Percentiles rank a stretch among this genome's conserved stretches.
These are phyloP conservation scores for Thermothelomyces thermophilus DNA, from an alignment of 2,329 filamentous ascomycete genomes.

Conservation along the genomic window DNA sequence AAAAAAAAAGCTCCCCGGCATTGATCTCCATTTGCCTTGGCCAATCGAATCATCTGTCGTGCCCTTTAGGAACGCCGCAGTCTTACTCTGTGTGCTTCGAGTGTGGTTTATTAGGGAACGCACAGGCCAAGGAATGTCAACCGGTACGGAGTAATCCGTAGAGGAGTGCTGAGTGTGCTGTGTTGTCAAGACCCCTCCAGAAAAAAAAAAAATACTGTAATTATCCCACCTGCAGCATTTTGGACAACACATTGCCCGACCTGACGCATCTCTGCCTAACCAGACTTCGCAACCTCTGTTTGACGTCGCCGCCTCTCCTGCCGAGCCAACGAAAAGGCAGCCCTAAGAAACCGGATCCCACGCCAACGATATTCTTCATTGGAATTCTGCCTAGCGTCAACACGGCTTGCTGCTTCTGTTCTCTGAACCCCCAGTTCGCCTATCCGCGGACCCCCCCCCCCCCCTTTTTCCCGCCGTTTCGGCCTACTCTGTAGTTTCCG, in stretches of 20 bases:
- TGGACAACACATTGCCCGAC: slow-evolving; percentile 27
- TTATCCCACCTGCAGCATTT: slow-evolving; percentile 18
- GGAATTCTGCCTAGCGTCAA: slow-evolving; percentile 30
- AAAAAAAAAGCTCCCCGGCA: neutral
- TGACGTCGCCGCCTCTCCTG: slow-evolving; percentile 19
- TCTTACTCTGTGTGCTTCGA: neutral
- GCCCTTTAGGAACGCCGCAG: slow-evolving; percentile 1
- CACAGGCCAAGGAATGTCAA: too few relatives aligned
- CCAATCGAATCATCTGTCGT: slow-evolving; percentile 17
- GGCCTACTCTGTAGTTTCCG: slow-evolving; percentile 19
- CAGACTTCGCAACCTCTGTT: slow-evolving; percentile 23
- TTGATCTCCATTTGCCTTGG: neutral
- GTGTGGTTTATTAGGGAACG: neutral
- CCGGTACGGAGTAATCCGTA: too few relatives aligned
- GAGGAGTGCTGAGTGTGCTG: too few relatives aligned
- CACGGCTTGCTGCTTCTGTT: slow-evolving; percentile 32
- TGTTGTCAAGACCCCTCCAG: slow-evolving; percentile 8
- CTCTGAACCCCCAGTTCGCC: too few relatives aligned
- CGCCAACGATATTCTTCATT: slow-evolving; percentile 28
- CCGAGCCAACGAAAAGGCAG: slow-evolving; percentile 22
- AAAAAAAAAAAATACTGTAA: too few relatives aligned
- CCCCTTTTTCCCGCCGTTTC: slow-evolving; percentile 20
- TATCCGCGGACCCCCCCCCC: slow-evolving; percentile 14
- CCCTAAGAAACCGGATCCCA: slow-evolving; percentile 23
- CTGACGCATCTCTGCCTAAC: slow-evolving; percentile 27